These are phyloP conservation scores for Talaromyces sp. DNA, from an alignment of 2,329 filamentous ascomycete species.

Conservation along the genomic window DNA sequence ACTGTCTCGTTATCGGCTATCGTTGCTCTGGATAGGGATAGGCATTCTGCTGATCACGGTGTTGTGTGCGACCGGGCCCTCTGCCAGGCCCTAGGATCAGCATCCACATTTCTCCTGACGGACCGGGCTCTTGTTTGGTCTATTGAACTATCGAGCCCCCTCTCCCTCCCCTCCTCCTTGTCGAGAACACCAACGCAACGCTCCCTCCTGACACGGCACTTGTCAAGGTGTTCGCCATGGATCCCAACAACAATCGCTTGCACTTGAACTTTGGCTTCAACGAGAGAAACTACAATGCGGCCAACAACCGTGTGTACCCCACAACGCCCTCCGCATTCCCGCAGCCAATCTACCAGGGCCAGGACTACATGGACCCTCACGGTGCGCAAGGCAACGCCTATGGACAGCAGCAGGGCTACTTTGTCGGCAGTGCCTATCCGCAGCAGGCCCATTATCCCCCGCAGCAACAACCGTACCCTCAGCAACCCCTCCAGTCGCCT, in stretches of 20 bases:
- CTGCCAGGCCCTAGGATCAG: not conserved
- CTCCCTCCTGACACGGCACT: not conserved
- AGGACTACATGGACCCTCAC: slow-evolving; percentile 55
- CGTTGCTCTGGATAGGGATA: not conserved
- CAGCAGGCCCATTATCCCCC: slow-evolving; percentile 11
- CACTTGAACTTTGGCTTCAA: slow-evolving; percentile 50
- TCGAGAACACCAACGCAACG: not conserved
- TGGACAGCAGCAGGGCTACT: slow-evolving; percentile 49
- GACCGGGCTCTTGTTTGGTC: not conserved
- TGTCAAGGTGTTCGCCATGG: slow-evolving; percentile 39
- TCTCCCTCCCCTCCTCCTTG: not conserved
- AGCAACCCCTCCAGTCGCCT: slow-evolving; percentile 50
- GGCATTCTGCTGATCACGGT: not conserved
- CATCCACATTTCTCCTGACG: not conserved
- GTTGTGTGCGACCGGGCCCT: not conserved
- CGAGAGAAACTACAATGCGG: slow-evolving; percentile 58
- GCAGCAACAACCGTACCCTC: slow-evolving; percentile 47
- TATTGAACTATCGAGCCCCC: not conserved
- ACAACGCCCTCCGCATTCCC: slow-evolving; percentile 95
- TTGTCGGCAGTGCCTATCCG: slow-evolving; percentile 55
- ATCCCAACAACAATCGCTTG: slow-evolving; percentile 59
- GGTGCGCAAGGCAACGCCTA: slow-evolving; percentile 33
- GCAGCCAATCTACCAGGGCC: slow-evolving; percentile 71
- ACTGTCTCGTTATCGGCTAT: not conserved
- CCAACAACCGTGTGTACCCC: slow-evolving; percentile 67